phyloP scores from a whole-genome alignment of 2,329 filamentous ascomycete genomes.

The Talaromyces sp. region DNA sequence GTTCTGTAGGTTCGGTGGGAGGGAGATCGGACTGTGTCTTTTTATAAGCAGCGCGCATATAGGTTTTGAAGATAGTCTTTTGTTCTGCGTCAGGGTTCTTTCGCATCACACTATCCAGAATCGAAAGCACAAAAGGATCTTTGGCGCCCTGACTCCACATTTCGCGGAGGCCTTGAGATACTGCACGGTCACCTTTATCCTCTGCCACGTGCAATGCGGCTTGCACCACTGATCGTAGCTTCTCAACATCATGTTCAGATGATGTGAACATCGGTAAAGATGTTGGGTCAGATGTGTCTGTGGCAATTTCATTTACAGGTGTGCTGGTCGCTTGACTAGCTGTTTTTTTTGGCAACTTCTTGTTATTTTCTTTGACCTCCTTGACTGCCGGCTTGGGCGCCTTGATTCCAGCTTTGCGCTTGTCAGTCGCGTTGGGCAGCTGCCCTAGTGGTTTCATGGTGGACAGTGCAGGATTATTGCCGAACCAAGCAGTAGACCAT shows the following conservation, averaged over 20 bases:
- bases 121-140: constrained; percentile 32
- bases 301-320: constrained; percentile 20
- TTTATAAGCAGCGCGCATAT: constrained; percentile 30
- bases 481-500: constrained; percentile 55
- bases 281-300: constrained; percentile 17
- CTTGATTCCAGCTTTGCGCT: constrained; percentile 49
- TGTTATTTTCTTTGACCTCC: constrained; percentile 27
- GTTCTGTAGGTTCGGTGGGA: constrained; percentile 10
- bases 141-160: constrained; percentile 27
- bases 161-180: constrained; percentile 28
- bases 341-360: constrained; percentile 19
- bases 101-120: constrained; percentile 29
- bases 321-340: constrained; percentile 12
- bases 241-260: constrained; percentile 28
- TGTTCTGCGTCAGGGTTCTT: constrained; percentile 27
- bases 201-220: constrained; percentile 28
- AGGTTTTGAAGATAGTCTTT: constrained; percentile 29
- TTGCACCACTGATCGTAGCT: constrained; percentile 27
- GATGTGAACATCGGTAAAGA: constrained; percentile 24
- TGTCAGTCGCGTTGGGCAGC: constrained; percentile 61
- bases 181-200: constrained; percentile 28
- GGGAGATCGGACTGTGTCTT: constrained; percentile 17
- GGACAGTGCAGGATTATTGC: constrained; percentile 71
- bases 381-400: constrained; percentile 33
- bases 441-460: constrained; percentile 80